These are phyloP conservation scores for Talaromyces ruber DNA, from an alignment of 495 filamentous ascomycete genomes.

Conservation along the genomic window DNA sequence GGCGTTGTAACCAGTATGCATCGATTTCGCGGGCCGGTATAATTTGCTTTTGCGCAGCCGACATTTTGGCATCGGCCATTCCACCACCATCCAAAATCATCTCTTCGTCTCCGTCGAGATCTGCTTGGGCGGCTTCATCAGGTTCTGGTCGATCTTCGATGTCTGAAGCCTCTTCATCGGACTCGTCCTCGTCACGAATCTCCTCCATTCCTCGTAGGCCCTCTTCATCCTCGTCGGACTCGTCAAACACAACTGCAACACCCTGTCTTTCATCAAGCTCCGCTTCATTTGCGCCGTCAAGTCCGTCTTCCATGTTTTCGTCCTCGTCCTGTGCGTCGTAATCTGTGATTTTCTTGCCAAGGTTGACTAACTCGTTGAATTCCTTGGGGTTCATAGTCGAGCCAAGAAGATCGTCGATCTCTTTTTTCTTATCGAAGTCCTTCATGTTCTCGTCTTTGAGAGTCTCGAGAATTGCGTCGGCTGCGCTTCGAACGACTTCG, in stretches of 20 bases:
- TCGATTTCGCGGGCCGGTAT: slow-evolving; percentile 84
- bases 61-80: slow-evolving; percentile 27
- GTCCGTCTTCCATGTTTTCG: slow-evolving; percentile 66
- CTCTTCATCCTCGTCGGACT: slow-evolving; percentile 86
- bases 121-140: slow-evolving; percentile 45
- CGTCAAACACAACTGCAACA: slow-evolving; percentile 94
- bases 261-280: slow-evolving; percentile 91
- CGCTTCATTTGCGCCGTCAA: slow-evolving; percentile 50
- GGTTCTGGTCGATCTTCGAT: slow-evolving; percentile 35
- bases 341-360: slow-evolving; percentile 98
- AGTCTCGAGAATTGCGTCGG: slow-evolving; percentile 82
- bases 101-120: slow-evolving; percentile 47
- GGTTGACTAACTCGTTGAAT: slow-evolving; percentile 93
- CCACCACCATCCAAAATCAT: slow-evolving; percentile 70
- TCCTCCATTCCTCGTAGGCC: slow-evolving; percentile 65
- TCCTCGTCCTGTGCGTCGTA: slow-evolving; percentile 97
- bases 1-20: slow-evolving; percentile 92
- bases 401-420: slow-evolving; percentile 88
- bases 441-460: slow-evolving; percentile 95
- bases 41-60: slow-evolving; percentile 45
- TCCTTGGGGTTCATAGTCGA: slow-evolving; percentile 75
- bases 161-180: slow-evolving; percentile 61
- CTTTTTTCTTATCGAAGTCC: slow-evolving; percentile 97
- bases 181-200: slow-evolving; percentile 65
- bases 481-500: slow-evolving; percentile 87